Base-by-base conservation (phyloP, 2,329 filamentous ascomycete genomes). In the Trichoderma lentiforme region DNA sequence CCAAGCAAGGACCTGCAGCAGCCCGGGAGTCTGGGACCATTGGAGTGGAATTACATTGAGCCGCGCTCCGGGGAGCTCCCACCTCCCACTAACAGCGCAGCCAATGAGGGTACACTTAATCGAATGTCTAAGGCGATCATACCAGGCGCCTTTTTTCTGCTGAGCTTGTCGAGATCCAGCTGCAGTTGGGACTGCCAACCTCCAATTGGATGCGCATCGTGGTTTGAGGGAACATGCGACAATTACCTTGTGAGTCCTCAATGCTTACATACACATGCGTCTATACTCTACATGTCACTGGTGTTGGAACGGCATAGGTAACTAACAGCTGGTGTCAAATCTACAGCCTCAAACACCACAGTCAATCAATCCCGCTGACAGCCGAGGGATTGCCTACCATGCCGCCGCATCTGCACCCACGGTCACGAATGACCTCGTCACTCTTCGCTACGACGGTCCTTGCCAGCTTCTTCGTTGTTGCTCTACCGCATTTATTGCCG, bases 381-480 rank as follows among this genome's bases (percentile, higher is more conserved):
- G 28, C 63, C 70, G 62, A 66, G 67, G 73, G 68, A 75, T 64
- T 60, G 39, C 26, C 39, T 28, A 30, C 21, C 62, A 96, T 96
- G 93, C 91, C 93, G 78, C 93, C 93, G 73, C 92, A 95, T 83
- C 90, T 99, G 56, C 96, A 99, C 82, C 96, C 96, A 39, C 91
- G 95, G 82, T 98, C 95, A 76, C 91, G 93, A 78, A 93, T 94
- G 84, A 99, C 96, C 77, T 95, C 93, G 71, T 96, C 94, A 60
- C 91, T 99, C 73, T 99, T 99, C 84, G 94, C 94, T 65, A 93
- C 92, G n/a, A 98, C 95, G 1, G 88, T 98, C 70, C 87, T 93
- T 74, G 91, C 94, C 36, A 96, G 93, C 76, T 97, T 99, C 82
- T 88, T 97, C 74, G 95, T 99, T 74, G 96, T 99, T 68, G 93